Evolutionary conservation across 2,329 filamentous ascomycete genomes (phyloP).

Genomic region (Furcasterigmium sp.): DNA sequence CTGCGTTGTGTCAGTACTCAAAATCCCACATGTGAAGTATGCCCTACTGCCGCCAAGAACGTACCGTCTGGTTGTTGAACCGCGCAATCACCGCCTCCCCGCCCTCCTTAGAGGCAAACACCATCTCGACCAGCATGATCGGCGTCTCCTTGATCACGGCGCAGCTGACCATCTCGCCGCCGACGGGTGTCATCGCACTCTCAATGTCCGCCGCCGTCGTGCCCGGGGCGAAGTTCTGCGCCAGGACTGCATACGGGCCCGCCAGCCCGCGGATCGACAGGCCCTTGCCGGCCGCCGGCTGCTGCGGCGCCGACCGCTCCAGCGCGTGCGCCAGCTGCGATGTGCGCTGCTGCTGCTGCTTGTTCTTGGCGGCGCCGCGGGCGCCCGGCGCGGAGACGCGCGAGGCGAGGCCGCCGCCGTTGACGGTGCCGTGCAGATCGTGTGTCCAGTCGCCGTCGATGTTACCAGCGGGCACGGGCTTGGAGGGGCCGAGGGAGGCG

Average conservation of each 20-base stretch:
- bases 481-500: constrained; percentile 23
- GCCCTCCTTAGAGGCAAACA: constrained; percentile 66
- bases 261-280: constrained; percentile 70
- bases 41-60: constrained; percentile 19
- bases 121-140: constrained; percentile 72
- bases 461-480: constrained; percentile 40
- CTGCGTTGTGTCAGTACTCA: constrained; percentile 26
- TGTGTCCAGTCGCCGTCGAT: constrained; percentile 68
- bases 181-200: constrained; percentile 72
- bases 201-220: constrained; percentile 80
- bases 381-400: constrained; percentile 38
- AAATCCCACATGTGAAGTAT: too few species aligned
- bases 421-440: constrained; percentile 54
- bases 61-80: constrained; percentile 74
- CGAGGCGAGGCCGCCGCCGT: constrained; percentile 33
- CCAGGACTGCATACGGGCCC: constrained; percentile 67
- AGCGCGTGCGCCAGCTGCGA: constrained; percentile 13
- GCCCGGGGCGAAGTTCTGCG: constrained; percentile 76
- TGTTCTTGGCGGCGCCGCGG: constrained; percentile 14
- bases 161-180: constrained; percentile 63
- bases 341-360: constrained; percentile 27
- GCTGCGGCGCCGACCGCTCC: constrained; percentile 5
- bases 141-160: constrained; percentile 62
- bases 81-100: constrained; percentile 69
- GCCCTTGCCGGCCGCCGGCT: constrained; percentile 29